These are phyloP conservation scores for Aspergillus sparsus DNA, from an alignment of 495 filamentous ascomycete species.

Conservation along the genomic window DNA sequence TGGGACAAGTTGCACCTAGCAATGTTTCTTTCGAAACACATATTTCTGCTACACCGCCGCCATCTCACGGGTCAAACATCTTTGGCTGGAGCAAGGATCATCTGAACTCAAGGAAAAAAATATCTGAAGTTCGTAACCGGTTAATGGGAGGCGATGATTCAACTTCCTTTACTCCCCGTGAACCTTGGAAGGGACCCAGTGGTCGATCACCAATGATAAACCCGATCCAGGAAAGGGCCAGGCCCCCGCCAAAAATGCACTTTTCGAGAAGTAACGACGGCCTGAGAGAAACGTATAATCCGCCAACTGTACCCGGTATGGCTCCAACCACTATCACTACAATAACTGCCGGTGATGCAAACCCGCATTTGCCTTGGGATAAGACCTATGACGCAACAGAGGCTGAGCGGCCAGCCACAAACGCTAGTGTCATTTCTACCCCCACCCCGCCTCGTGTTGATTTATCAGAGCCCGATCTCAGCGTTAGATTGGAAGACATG, in stretches of 20 bases:
- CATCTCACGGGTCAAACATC: slow-evolving; percentile 29
- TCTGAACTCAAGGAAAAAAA: slow-evolving; percentile 33
- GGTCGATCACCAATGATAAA: slow-evolving; percentile 47
- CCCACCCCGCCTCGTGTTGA: slow-evolving; percentile 30
- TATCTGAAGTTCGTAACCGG: slow-evolving; percentile 32
- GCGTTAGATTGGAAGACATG: slow-evolving; percentile 28
- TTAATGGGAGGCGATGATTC: slow-evolving; percentile 30
- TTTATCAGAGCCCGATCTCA: slow-evolving; percentile 26
- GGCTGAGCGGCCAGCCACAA: slow-evolving; percentile 13
- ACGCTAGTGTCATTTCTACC: slow-evolving; percentile 18
- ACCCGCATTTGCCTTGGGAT: slow-evolving; percentile 14
- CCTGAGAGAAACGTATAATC: slow-evolving; percentile 15
- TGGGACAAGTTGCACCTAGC: slow-evolving; percentile 26
- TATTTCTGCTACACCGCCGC: slow-evolving; percentile 21
- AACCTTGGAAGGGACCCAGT: slow-evolving; percentile 54
- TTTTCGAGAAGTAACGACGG: slow-evolving; percentile 23
- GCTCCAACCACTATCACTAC: slow-evolving; percentile 36
- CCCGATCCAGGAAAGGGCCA: slow-evolving; percentile 32
- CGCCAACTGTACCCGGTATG: slow-evolving; percentile 23
- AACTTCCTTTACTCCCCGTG: slow-evolving; percentile 30
- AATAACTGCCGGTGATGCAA: slow-evolving; percentile 37
- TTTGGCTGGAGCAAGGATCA: slow-evolving; percentile 39
- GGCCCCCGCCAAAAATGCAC: slow-evolving; percentile 31
- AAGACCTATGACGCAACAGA: slow-evolving; percentile 15
- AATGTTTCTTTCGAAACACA: slow-evolving; percentile 26